Evolutionary conservation across 345 rosid genomes (phyloP).

Genomic region (Boechera retrofracta): DNA sequence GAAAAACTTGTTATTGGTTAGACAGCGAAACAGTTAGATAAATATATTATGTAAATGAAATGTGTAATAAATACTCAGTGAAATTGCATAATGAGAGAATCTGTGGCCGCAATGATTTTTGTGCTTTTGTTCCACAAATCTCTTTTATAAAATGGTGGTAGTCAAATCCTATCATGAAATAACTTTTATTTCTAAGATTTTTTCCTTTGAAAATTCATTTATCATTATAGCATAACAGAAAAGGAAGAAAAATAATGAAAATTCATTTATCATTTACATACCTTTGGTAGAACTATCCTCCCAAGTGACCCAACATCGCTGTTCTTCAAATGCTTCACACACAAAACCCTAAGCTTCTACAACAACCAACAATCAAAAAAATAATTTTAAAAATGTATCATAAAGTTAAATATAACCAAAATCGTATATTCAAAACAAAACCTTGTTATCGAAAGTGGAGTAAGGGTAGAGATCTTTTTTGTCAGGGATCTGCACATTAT

Average conservation of each 20-base stretch:
- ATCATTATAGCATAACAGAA: no score
- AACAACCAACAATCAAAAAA: slow-evolving; percentile 24
- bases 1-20: slow-evolving; percentile 7
- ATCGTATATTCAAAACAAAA: slow-evolving; percentile 10
- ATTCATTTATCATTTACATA: slow-evolving; percentile 33
- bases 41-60: neutral
- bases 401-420: neutral
- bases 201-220: no score
- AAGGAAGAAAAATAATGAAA: neutral
- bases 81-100: slow-evolving; percentile 6
- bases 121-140: slow-evolving; percentile 10
- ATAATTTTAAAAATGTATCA: neutral
- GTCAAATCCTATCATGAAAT: slow-evolving; percentile 4
- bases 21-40: neutral
- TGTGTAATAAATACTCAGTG: slow-evolving; percentile 10
- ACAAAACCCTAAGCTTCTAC: slow-evolving; percentile 66
- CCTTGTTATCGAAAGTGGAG: slow-evolving; percentile 60
- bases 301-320: slow-evolving; percentile 89
- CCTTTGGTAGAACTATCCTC: slow-evolving; percentile 93
- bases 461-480: slow-evolving; percentile 47
- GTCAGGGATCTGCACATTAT: neutral
- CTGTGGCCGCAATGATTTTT: neutral
- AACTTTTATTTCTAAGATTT: neutral
- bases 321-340: slow-evolving; percentile 66
- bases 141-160: neutral